Evolutionary conservation across 2,329 filamentous ascomycete genomes (phyloP), one percentile per base, ranked within the genome.

Genomic region (Claviceps digitariae): DNA sequence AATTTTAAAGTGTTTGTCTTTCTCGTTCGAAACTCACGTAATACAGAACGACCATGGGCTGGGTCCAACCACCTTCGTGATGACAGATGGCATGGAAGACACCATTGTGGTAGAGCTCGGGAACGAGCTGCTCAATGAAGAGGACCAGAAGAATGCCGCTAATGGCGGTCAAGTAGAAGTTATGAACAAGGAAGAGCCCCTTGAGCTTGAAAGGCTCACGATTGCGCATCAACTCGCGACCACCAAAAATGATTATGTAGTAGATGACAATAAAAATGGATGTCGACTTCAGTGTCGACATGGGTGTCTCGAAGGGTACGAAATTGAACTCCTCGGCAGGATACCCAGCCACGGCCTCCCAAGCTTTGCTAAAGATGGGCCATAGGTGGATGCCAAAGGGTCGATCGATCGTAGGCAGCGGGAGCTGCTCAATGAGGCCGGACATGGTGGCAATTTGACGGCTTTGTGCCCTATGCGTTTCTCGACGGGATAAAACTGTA

Each of bases 191-290:
- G 78, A 97, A 97, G 55, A 93, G 75, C 17, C 79, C 75, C 76
- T 88, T 93, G 66, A 97, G 81, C 78, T 94, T 87, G 74, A 93
- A 85, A 23, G 91, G 78, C 66, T 84, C 78, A 58, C 88, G 82
- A 65, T 86, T 84, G 72, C 88, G 87, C 93, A 98, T 97, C 63
- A 90, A 68, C 72, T 94, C 88, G 59, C 91, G 82, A 56, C 91
- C 93, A 58, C 90, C 90, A 61, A 97, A 94, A 65, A 97, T 93
- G 73, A 95, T 76, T 61, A 86, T 73, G 72, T 97, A 97, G 83
- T 97, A 98, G 67, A 87, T 74, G 65, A 89, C 74, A 62, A 96
- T 84, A 67, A 90, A 85, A 61, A 86, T 80, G 55, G 82, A 80
- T 50, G 88, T 91, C 72, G 87, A 83, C 70, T 85, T 86, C 64